These are phyloP conservation scores for Exidia glandulosa DNA, from an alignment of 768 basidiomycete species.

Conservation along the genomic window DNA sequence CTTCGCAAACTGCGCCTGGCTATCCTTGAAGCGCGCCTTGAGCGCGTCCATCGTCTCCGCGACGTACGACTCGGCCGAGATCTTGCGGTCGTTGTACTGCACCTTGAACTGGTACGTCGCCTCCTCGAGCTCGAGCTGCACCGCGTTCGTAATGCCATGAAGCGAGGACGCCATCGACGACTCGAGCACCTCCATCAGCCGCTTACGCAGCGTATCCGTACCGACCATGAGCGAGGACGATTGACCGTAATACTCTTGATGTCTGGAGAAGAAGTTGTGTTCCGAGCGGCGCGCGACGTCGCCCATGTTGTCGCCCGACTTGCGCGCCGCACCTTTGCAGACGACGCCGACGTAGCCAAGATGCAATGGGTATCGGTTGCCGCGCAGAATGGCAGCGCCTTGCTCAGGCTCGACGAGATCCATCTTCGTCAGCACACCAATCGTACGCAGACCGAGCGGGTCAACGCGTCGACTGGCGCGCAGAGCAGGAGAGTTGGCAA, in stretches of 20 bases:
- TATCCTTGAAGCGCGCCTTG: constrained; percentile 81
- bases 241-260: constrained; percentile 50
- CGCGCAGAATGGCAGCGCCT: constrained; percentile 70
- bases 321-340: constrained; percentile 61
- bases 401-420: constrained; percentile 82
- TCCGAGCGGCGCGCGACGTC: constrained; percentile 47
- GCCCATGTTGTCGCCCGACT: constrained; percentile 25
- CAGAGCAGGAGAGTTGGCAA: constrained; percentile 94
- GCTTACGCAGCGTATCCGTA: constrained; percentile 76
- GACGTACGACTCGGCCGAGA: constrained; percentile 93
- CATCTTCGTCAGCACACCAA: constrained; percentile 99
- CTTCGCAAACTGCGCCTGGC: constrained; percentile 75
- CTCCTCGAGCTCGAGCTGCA: constrained; percentile 94
- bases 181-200: constrained; percentile 95
- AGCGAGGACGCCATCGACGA: constrained; percentile 95
- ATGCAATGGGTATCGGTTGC: constrained; percentile 93
- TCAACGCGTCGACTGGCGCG: constrained; percentile 90
- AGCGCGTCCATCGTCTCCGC: constrained; percentile 93
- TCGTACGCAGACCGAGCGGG: constrained; percentile 87
- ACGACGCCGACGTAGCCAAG: constrained; percentile 97
- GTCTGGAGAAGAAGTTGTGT: constrained; percentile 52
- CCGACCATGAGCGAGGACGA: constrained; percentile 74
- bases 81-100: constrained; percentile 89
- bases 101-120: constrained; percentile 99
- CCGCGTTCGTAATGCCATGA: constrained; percentile 93